Evolutionary conservation across 2,329 filamentous ascomycete species (phyloP).

Genomic region (Talaromyces atroroseus): DNA sequence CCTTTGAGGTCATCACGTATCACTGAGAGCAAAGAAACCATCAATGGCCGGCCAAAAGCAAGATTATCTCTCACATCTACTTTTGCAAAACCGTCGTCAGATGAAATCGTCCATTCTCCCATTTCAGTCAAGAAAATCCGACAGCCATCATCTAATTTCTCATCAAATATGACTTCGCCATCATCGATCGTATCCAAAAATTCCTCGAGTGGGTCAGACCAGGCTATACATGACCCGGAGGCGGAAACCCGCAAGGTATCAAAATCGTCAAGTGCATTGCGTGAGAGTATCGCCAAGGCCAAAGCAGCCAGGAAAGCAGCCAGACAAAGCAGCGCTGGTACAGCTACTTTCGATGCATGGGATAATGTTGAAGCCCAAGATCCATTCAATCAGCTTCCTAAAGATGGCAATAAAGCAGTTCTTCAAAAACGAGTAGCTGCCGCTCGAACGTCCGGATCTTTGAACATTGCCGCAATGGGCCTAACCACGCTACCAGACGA

Average conservation of each 20-base stretch:
- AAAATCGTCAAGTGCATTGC: conserved; percentile 73
- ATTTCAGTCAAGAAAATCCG: conserved; percentile 37
- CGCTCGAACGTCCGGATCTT: conserved; percentile 69
- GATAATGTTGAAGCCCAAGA: conserved; percentile 41
- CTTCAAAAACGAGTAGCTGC: conserved; percentile 66
- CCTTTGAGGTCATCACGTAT: conserved; percentile 17
- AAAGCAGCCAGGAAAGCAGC: conserved; percentile 69
- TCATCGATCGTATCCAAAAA: conserved; percentile 28
- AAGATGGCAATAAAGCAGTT: conserved; percentile 58
- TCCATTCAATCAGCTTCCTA: conserved; percentile 56
- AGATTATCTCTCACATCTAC: conserved; percentile 52
- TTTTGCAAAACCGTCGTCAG: conserved; percentile 51
- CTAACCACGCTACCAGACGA: conserved; percentile 74
- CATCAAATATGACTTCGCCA: conserved; percentile 25
- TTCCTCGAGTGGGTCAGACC: conserved; percentile 25
- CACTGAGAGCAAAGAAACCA: conserved; percentile 46
- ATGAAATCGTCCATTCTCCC: conserved; percentile 28
- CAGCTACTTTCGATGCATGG: conserved; percentile 33
- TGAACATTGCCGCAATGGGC: conserved; percentile 83
- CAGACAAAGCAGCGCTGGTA: conserved; percentile 24
- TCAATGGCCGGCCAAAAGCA: conserved; percentile 42
- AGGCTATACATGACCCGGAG: conserved; percentile 25
- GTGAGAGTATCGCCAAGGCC: conserved; percentile 88
- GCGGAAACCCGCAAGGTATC: conserved; percentile 39
- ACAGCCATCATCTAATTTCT: conserved; percentile 27